phyloP scores from a whole-genome alignment of 805 yeast species.

The Zygoascus biomembranicola region DNA sequence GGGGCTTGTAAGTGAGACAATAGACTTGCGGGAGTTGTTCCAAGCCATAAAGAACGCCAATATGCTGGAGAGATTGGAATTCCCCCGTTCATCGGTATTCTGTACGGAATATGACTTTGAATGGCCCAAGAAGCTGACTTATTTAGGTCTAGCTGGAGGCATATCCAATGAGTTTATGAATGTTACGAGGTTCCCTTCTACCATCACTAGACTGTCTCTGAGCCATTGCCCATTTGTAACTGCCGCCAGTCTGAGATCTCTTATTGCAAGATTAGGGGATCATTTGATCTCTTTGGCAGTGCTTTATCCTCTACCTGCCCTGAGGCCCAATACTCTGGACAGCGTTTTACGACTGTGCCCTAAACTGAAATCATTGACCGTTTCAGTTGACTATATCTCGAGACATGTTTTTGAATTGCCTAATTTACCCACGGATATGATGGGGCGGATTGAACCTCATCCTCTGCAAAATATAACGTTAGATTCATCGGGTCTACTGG shows the following conservation, averaged over 20 bases:
- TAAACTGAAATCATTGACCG: constrained; percentile 48
- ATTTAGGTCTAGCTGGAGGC: constrained; percentile 80
- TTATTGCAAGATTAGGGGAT: constrained; percentile 58
- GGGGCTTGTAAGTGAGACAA: constrained; percentile 82
- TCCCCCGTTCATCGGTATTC: constrained; percentile 79
- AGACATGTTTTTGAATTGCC: constrained; percentile 33
- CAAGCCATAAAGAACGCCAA: constrained; percentile 57
- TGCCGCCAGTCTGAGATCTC: constrained; percentile 53
- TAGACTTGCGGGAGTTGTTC: constrained; percentile 74
- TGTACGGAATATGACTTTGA: constrained; percentile 43
- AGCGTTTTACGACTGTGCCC: constrained; percentile 71
- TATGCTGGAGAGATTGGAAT: constrained; percentile 63
- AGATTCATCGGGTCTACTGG: constrained; percentile 76
- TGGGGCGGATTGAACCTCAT: constrained; percentile 31
- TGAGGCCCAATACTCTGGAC: constrained; percentile 64
- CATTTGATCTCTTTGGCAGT: constrained; percentile 56
- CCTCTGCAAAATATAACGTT: constrained; percentile 59
- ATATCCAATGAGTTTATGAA: constrained; percentile 71
- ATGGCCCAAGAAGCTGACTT: constrained; percentile 78
- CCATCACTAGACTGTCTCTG: constrained; percentile 64
- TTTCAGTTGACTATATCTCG: constrained; percentile 74
- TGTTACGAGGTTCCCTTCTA: constrained; percentile 60
- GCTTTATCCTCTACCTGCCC: constrained; percentile 82
- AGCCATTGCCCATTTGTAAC: constrained; percentile 80
- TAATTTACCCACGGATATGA: constrained; percentile 14